Conservation (phyloP, 129 eudicot genomes). For the Artemisia argyi region DNA sequence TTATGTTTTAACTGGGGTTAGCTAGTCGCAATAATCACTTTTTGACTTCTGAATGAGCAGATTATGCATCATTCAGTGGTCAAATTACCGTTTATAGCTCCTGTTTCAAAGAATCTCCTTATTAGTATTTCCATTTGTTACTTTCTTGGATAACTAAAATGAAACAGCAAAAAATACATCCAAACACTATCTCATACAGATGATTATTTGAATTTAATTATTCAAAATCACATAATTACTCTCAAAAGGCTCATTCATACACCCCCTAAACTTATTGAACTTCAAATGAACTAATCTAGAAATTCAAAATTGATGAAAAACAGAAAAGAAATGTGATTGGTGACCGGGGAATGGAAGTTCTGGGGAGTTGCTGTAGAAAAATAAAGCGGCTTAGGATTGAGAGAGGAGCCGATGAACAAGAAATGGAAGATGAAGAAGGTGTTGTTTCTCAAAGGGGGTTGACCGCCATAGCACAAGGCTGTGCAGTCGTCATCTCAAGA, state of each 20-base stretch:
- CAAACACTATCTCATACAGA: too few relatives aligned
- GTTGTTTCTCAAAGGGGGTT: slow-evolving; percentile 82
- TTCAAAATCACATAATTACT: neutral
- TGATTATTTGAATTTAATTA: neutral
- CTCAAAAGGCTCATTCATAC: neutral
- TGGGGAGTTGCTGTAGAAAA: slow-evolving; percentile 59
- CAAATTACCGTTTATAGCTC: neutral
- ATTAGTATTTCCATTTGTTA: neutral
- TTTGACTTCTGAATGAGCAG: neutral
- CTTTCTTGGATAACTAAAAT: neutral
- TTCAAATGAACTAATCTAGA: slow-evolving; percentile 9
- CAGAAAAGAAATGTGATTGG: slow-evolving; percentile 87
- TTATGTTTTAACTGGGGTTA: neutral
- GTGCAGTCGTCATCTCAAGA: too few relatives aligned
- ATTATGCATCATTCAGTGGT: neutral
- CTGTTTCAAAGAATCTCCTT: neutral
- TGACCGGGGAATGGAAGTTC: slow-evolving; percentile 78
- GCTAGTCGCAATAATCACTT: neutral
- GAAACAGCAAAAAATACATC: too few relatives aligned
- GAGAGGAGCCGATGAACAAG: slow-evolving; percentile 85
- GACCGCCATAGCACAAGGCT: slow-evolving; percentile 67
- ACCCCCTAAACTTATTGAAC: neutral
- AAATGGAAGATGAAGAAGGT: slow-evolving; percentile 77
- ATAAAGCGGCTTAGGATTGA: slow-evolving; percentile 77
- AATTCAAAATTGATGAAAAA: slow-evolving; percentile 14